Base-by-base conservation (phyloP, 176 grass and related monocot genomes). In the Carex scoparia region DNA sequence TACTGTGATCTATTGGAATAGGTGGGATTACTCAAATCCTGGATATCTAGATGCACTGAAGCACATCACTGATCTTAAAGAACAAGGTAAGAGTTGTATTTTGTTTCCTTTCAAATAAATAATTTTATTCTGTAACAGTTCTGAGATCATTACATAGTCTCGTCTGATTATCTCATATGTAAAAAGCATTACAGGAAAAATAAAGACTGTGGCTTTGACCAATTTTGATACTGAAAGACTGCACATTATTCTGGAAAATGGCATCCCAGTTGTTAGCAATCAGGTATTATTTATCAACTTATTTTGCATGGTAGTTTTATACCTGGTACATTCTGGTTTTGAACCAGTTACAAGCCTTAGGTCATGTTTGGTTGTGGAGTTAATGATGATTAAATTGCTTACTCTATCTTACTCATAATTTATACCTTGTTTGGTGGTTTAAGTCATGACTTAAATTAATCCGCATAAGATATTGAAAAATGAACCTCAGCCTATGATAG, bases 21-120 rank as follows among this genome's bases (percentile, higher is more conserved):
- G 95, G 95, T 95, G 95, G 95, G 95, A 98, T 87, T 98, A 98
- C 55, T 86, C 93, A 71, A 98, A 98, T 89, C 83, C 82, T 61
- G 95, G 93, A 82, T 98, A 98, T 82, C 84, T 98, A n/a, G 93
- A 98, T 85, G 95, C 95, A 33, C 85, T 98, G 10, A 95, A 95
- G 80, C 92, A 98, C 78, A 84, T 98, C 30, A 90, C 93, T 70
- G 95, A 98, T 85, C 86, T 98, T 65, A 98, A 98, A 69, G 95
- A 95, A 78, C 91, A 98, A 89, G 95, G 93, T 98, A 61, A 65
- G 58, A 79, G 82, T 84, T 66, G 80, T n/a, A 49, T 78, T 3
- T 84, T 76, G 46, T 15, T 79, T 88, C 48, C n/a, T 46, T 76
- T 28, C 1, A 10, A 49, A 40, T 83, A 0, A 1, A 35, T 55